Base-by-base conservation (phyloP, 1,139 yeast species). In the Hemisphaericaspora subhashii region DNA sequence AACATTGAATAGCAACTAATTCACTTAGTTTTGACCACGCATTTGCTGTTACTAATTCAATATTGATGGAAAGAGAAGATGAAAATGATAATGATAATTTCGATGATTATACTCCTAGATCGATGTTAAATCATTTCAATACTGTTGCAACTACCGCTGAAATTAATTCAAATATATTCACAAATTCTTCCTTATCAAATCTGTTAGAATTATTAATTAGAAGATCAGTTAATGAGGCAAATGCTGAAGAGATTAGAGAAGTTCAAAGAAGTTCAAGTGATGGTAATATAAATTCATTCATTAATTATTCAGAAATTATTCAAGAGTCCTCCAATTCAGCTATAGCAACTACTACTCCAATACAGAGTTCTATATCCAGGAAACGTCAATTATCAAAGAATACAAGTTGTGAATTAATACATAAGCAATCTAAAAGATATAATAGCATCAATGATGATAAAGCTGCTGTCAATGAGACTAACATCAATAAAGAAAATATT, bases 21-120 rank as follows among this genome's bases (percentile, higher is more conserved):
- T 29, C 32, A 7, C 4, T 29, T 18, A 17, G 23, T 29, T 15
- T 29, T 16, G 32, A 29, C 4, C 23, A 29, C 8, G 23, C 9
- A n/a, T 29, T 18, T n/a, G 32, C 13, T 6, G 11, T n/a, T 5
- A 11, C 5, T 7, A 17, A 23, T 7, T 29, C 32, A 29, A 17
- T 17, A 4, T 7, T 29, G 3, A 11, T 29, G 3, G 18, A 12
- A 11, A 17, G n/a, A 4, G 12, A 4, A 3, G 14, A n/a, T n/a
- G 10, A 24, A 3, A n/a, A n/a, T n/a, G 10, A 24, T n/a, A 18
- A 16, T 8, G 5, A 18, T 8, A 26, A 26, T 14, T 28, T 17
- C 11, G 25, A 34, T n/a, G 27, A 34, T 10, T 26, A 34, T 10
- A 34, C 31, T 8, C 37, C 37, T 8, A 26, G 31, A 12, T 34